Conservation (phyloP, 2,329 filamentous ascomycete genomes). For the Xylariaceae sp. region DNA sequence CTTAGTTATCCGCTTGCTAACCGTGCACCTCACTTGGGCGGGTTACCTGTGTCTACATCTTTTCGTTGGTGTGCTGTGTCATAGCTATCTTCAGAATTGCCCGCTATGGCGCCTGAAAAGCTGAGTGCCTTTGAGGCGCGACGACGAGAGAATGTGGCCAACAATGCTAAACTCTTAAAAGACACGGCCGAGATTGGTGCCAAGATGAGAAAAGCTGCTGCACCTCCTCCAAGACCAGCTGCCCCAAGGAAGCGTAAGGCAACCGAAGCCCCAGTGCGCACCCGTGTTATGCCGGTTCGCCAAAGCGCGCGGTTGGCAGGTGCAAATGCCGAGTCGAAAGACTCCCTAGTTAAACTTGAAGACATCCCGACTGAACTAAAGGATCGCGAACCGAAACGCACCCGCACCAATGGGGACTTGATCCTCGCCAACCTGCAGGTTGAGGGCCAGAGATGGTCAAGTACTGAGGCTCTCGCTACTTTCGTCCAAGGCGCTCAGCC, state of each 20-base stretch:
- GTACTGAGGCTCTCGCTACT: constrained; percentile 68
- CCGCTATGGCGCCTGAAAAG: constrained; percentile 54
- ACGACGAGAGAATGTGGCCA: constrained; percentile 85
- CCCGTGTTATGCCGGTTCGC: constrained; percentile 56
- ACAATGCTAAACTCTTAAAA: constrained; percentile 76
- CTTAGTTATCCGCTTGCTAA: not conserved
- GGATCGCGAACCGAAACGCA: constrained; percentile 62
- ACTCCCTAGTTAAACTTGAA: constrained; percentile 56
- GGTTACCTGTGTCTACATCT: not conserved
- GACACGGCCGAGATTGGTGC: constrained; percentile 76
- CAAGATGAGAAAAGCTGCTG: constrained; percentile 66
- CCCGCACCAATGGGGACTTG: constrained; percentile 62
- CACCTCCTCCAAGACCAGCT: constrained; percentile 53
- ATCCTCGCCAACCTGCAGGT: constrained; percentile 79
- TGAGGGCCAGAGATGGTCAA: constrained; percentile 77
- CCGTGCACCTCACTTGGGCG: not conserved
- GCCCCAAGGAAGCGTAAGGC: constrained; percentile 46
- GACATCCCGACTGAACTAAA: constrained; percentile 46
- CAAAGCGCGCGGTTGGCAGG: constrained; percentile 65
- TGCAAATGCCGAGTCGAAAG: constrained; percentile 54
- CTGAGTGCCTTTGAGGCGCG: constrained; percentile 88
- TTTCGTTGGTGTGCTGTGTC: not conserved
- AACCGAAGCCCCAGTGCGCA: constrained; percentile 55
- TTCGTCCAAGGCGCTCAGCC: constrained; percentile 73
- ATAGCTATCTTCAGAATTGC: not conserved